Base-by-base conservation (phyloP, 495 filamentous ascomycete genomes). In the Poronia punctata region DNA sequence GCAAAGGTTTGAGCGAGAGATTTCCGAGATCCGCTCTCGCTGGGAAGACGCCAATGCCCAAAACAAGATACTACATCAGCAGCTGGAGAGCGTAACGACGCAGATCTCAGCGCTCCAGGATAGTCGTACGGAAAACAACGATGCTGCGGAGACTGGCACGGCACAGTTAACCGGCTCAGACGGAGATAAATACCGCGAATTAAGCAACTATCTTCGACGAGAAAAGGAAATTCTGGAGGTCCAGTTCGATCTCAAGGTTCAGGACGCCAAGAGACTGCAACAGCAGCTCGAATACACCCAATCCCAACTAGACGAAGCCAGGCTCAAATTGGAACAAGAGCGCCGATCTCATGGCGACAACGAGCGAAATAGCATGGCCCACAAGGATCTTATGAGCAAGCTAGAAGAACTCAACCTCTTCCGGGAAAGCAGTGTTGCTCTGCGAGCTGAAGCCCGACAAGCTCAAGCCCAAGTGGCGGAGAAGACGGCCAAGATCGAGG, bases 151-250 rank as follows among this genome's bases (percentile, higher is more conserved):
- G 5, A 23, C 44, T 5, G 56, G 56, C 22, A 43, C 55, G 2
- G 43, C 49, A 16, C 55, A 59, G 18, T 52, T 52, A 5, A 56
- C 66, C 19, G 59, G 67, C 15, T 56, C 60, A 4, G 60, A 69
- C 7, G 45, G 56, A 5, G 70, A 74, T 28, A 83, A 84, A 43
- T 75, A 95, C 18, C 82, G 89, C 40, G 88, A 95, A 52, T 73
- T 97, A 26, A 88, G 93, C 61, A 80, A 76, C 35, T 97, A 87
- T 62, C 67, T 97, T 38, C 80, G 93, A n/a, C 79, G 85, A 30
- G 93, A 97, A 65, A 97, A 96, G 65, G 89, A 97, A 52, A 97
- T 99, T 50, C 79, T 96, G 3, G 89, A 97, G 43, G 86, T 95
- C 5, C 89, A 97, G 53, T 86, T 86, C 44, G 87, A 96, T 46